Base-by-base conservation (phyloP, 345 rosid species). In the Theobroma cacao region DNA sequence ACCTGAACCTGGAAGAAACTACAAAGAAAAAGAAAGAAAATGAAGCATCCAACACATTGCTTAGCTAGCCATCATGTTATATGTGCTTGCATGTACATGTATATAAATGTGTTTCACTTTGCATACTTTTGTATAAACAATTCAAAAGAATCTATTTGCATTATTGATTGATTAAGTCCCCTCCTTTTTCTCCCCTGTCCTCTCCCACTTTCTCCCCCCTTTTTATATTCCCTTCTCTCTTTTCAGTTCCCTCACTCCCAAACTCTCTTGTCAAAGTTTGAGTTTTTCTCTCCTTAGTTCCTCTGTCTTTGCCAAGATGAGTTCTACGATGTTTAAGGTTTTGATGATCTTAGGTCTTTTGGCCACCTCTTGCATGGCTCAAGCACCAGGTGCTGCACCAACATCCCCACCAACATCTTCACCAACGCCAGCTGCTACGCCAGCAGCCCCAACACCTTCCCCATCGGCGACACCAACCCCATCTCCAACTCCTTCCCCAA, bases 281-380 rank as follows among this genome's bases (percentile, higher is more conserved):
- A 56, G 40, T 13, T 79, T 0, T 72, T 63, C 40, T 34, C 12
- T 18, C 4, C 56, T 64, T 14, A 28, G 5, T 7, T 4, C 40
- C 59, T 47, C n/a, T 22, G 4, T 52, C 48, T 72, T 28, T 11
- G 24, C 33, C 70, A 81, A 80, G 74, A 92, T 94, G 98, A 82
- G 66, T 84, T 86, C 86, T 38, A 73, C 85, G 40, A 77, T 86
- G 75, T 53, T 87, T 31, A 85, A 90, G 77, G 87, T 84, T 36
- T 69, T 92, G 77, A 58, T 92, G 74, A 69, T 92, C 79, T 79
- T 94, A 28, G 89, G 91, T 78, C 89, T 94, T 73, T 77, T 94
- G 82, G 92, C 89, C 65, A 88, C 90, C 14, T 87, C 97, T 0
- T 90, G 92, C 85, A 52, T 86, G 80, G 90, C 94, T 18, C 98